Conservation (phyloP, 192 early-diverging fungal species). For the Phlyctochytrium bullatum region DNA sequence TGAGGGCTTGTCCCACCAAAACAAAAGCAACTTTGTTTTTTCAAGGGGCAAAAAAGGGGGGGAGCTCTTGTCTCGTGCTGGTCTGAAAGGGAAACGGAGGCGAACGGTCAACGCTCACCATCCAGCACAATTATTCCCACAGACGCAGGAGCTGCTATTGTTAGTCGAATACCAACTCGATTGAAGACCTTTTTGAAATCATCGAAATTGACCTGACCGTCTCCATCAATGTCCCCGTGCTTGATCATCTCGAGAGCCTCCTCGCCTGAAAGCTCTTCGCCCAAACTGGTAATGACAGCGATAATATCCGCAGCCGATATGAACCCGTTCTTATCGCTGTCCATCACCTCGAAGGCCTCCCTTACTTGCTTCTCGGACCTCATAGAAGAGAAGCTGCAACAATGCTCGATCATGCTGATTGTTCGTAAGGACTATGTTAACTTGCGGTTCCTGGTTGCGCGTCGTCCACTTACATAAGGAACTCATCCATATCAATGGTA, state of each 20-base stretch:
- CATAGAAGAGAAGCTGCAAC: constrained; percentile 17
- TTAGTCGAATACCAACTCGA: no score
- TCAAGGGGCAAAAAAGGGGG: no score
- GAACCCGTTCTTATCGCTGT: constrained; percentile 40
- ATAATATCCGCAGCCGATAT: constrained; percentile 33
- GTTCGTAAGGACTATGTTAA: constrained; percentile 11
- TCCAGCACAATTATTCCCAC: no score
- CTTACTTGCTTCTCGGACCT: constrained; percentile 28
- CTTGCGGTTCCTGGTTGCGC: not conserved
- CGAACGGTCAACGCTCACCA: no score
- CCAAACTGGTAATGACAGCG: constrained; percentile 14
- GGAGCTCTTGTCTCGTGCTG: no score
- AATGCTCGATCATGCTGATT: constrained; percentile 23
- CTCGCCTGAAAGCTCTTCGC: constrained; percentile 24
- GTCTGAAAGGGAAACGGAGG: no score
- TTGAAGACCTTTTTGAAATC: constrained; percentile 38
- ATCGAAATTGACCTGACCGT: constrained; percentile 36
- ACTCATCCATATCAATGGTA: constrained; percentile 49
- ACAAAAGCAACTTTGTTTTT: no score
- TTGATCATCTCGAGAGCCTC: constrained; percentile 44
- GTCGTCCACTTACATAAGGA: constrained; percentile 25
- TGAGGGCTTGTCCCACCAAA: no score
- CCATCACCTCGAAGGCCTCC: constrained; percentile 43
- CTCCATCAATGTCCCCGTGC: constrained; percentile 40
- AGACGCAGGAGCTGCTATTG: no score